Evolutionary conservation across 2,329 filamentous ascomycete species (phyloP), one percentile per base, ranked within the genome.

Genomic region (Fusarium sambucinum): DNA sequence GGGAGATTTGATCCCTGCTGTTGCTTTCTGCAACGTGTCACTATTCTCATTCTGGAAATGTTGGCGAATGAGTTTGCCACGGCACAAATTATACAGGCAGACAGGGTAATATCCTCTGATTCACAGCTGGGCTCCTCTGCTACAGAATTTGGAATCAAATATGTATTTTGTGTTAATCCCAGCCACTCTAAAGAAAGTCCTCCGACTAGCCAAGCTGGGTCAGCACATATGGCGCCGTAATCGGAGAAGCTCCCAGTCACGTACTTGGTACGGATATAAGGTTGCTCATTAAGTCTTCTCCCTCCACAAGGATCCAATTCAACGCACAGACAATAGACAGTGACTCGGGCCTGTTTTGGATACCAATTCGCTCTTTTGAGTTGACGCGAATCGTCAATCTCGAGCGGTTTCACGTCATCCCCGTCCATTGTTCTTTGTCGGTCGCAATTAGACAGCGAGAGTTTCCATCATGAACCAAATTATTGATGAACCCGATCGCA

Each of bases 381-480:
- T 42, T n/a, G 19, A 23, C 19, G 37, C 27, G 27, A 21, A 51
- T 30, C 3, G 19, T 29, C 38, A 41, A 33, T 44, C 12, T 19
- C 14, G 40, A 32, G 11, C 33, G 17, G n/a, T 33, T 44, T 44
- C n/a, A 33, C 12, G 16, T 46, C 21, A 35, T 47, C 23, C 41
- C 13, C 27, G 21, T 29, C 35, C 5, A 29, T 42, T 13, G n/a
- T 12, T n/a, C n/a, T 8, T 35, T 2, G n/a, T 29, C 19, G 6
- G 14, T 30, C 13, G 2, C 25, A n/a, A 45, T 45, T 10, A 9
- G 16, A 19, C 27, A 30, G 5, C 1, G n/a, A 13, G 12, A 11
- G 17, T 9, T 17, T 23, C 51, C 40, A 30, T 23, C 16, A 72
- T 70, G 69, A 59, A 53, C 10, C 23, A 51, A 14, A 25, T 32